These are phyloP conservation scores for Cenchrus americanus DNA, from an alignment of 176 grass and related monocot genomes.

Conservation along the genomic window DNA sequence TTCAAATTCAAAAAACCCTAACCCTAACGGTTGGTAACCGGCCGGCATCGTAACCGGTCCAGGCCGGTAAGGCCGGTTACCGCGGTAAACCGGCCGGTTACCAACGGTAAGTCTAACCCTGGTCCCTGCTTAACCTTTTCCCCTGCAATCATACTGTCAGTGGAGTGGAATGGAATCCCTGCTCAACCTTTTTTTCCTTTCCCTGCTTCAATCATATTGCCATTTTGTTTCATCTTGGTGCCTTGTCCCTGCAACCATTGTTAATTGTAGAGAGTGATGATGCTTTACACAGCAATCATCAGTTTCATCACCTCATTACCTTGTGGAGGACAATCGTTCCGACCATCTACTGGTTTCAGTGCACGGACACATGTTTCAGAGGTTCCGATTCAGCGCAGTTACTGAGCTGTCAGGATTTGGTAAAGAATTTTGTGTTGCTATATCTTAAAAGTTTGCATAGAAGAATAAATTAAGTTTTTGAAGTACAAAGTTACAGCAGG, in stretches of 20 bases:
- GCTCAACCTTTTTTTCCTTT: constrained; percentile 13
- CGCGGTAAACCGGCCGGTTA: no score
- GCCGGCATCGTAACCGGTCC: no score
- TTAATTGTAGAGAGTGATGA: background rate
- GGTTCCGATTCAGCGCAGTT: background rate
- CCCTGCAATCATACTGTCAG: constrained; percentile 36
- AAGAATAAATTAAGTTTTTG: background rate
- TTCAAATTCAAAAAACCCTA: no score
- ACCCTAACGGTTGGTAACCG: no score
- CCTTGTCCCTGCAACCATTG: constrained; percentile 6
- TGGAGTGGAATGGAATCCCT: background rate
- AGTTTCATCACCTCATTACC: background rate
- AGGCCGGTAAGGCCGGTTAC: no score
- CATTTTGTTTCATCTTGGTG: constrained; percentile 28
- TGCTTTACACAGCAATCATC: background rate
- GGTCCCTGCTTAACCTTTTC: constrained; percentile 20
- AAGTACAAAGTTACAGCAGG: background rate
- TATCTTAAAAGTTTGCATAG: background rate
- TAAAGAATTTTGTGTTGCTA: background rate
- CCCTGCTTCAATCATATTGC: constrained; percentile 13
- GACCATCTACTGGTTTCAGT: background rate
- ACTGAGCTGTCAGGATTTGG: background rate
- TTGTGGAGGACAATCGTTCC: background rate
- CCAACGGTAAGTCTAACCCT: no score
- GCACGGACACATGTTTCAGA: background rate